A percentile compares a stretch with the other conserved stretches of the same genome.
phyloP scores from a whole-genome alignment of 495 filamentous ascomycete species.

The Penicillium psychrofluorescens region DNA sequence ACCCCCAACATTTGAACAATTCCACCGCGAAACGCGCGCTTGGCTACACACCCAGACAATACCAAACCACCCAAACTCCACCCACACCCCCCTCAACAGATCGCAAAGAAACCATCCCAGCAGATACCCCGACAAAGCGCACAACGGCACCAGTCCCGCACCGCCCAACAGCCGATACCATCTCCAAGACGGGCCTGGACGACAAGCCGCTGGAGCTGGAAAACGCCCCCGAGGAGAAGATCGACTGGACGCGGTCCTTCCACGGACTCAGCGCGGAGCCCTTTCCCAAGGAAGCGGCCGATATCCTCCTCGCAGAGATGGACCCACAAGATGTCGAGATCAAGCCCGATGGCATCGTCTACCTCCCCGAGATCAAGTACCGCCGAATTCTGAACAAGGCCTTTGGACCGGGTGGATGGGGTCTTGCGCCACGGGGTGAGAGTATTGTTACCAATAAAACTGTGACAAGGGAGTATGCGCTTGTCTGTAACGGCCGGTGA shows the following conservation, averaged over 20 bases:
- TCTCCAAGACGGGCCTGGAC: slow-evolving; percentile 45
- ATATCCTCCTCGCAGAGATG: slow-evolving; percentile 61
- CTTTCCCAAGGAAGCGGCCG: slow-evolving; percentile 69
- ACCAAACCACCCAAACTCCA: slow-evolving; percentile 7
- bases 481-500: slow-evolving; percentile 83
- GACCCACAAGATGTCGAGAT: slow-evolving; percentile 79
- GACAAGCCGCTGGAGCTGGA: slow-evolving; percentile 46
- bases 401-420: slow-evolving; percentile 95
- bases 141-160: slow-evolving; percentile 16
- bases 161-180: slow-evolving; percentile 34
- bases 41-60: slow-evolving; percentile 11
- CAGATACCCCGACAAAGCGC: too few species aligned
- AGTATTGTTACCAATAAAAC: slow-evolving; percentile 80
- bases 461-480: slow-evolving; percentile 91
- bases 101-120: neutral
- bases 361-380: slow-evolving; percentile 98
- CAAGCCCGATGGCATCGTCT: slow-evolving; percentile 93
- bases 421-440: slow-evolving; percentile 82
- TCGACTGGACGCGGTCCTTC: slow-evolving; percentile 93
- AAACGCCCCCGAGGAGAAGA: slow-evolving; percentile 37
- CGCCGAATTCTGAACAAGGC: slow-evolving; percentile 82
- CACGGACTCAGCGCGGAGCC: slow-evolving; percentile 73
- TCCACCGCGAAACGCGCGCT: slow-evolving; percentile 11
- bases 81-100: slow-evolving; percentile 10
- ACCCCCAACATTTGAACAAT: slow-evolving; percentile 8